phyloP scores from a whole-genome alignment of 192 early-diverging fungal genomes.

The Rhizoclosmatium globosum region DNA sequence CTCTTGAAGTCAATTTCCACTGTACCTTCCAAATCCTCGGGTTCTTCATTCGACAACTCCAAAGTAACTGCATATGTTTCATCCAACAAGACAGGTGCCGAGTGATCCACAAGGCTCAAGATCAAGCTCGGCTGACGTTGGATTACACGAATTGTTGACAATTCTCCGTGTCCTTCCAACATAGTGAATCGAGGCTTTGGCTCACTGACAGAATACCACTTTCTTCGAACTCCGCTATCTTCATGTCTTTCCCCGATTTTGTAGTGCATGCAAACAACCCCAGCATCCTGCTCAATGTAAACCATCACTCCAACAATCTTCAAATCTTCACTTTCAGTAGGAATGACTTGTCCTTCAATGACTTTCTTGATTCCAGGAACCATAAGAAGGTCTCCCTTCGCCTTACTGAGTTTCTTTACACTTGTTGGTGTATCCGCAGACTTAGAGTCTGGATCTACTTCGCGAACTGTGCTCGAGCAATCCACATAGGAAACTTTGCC shows the following conservation, averaged over 20 bases:
- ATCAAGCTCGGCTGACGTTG: slow-evolving; percentile 70
- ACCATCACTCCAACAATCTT: slow-evolving; percentile 58
- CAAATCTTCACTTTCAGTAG: slow-evolving; percentile 63
- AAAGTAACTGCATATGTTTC: slow-evolving; percentile 69
- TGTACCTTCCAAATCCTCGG: slow-evolving; percentile 62
- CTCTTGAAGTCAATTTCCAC: slow-evolving; percentile 69
- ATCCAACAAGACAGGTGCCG: slow-evolving; percentile 72
- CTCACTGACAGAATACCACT: slow-evolving; percentile 46
- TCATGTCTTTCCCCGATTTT: slow-evolving; percentile 47
- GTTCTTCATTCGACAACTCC: slow-evolving; percentile 71
- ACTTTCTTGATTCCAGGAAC: slow-evolving; percentile 59
- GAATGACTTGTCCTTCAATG: slow-evolving; percentile 63
- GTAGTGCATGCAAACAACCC: slow-evolving; percentile 38
- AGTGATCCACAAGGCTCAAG: slow-evolving; percentile 56
- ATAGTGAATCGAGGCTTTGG: slow-evolving; percentile 40
- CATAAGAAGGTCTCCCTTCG: slow-evolving; percentile 58
- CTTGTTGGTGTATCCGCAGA: slow-evolving; percentile 1
- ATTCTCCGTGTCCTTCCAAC: slow-evolving; percentile 66
- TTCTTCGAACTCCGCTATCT: slow-evolving; percentile 37
- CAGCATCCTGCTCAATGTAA: slow-evolving; percentile 17
- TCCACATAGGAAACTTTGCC: slow-evolving; percentile 31
- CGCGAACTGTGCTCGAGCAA: slow-evolving; percentile 1
- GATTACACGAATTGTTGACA: slow-evolving; percentile 55
- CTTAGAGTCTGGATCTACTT: slow-evolving; percentile 10
- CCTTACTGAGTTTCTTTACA: slow-evolving; percentile 44